Evolutionary conservation across 169 alveolate genomes (phyloP).

Genomic region (Plasmodium yoelii): DNA sequence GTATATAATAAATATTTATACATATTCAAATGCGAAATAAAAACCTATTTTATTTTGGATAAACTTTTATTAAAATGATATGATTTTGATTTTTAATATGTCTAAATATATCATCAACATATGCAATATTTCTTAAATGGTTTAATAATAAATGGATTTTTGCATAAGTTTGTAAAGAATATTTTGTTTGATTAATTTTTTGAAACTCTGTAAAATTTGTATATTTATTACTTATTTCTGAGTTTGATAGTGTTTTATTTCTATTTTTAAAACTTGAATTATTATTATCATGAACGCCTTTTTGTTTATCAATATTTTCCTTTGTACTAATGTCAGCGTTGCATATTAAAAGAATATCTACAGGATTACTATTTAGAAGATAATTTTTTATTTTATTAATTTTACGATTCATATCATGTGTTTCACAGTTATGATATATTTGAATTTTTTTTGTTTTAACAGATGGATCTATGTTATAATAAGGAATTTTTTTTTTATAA

Average conservation of each 20-base stretch:
- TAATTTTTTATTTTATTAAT: slow-evolving; percentile 43
- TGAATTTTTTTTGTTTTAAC: slow-evolving; percentile 58
- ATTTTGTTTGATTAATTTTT: slow-evolving; percentile 22
- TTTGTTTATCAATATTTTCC: not conserved
- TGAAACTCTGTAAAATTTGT: slow-evolving; percentile 3
- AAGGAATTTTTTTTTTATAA: not conserved
- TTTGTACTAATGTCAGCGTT: not conserved
- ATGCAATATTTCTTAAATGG: slow-evolving; percentile 31
- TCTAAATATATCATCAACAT: slow-evolving; percentile 45
- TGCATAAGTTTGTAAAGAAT: slow-evolving; percentile 30
- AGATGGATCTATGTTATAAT: slow-evolving; percentile 59
- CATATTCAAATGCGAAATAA: too few relatives aligned
- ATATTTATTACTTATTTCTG: not conserved
- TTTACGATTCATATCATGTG: slow-evolving; percentile 54
- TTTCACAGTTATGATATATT: slow-evolving; percentile 69
- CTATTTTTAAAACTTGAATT: not conserved
- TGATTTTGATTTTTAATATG: slow-evolving; percentile 40
- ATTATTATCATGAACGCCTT: not conserved
- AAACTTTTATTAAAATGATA: slow-evolving; percentile 38
- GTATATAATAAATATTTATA: too few relatives aligned
- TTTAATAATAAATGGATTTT: slow-evolving; percentile 36
- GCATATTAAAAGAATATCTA: slow-evolving; percentile 55
- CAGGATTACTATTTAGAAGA: slow-evolving; percentile 46
- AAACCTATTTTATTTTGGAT: slow-evolving; percentile 23
- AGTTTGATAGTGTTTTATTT: not conserved